Conservation (phyloP, 768 basidiomycete genomes). For the Lentinus brumalis region DNA sequence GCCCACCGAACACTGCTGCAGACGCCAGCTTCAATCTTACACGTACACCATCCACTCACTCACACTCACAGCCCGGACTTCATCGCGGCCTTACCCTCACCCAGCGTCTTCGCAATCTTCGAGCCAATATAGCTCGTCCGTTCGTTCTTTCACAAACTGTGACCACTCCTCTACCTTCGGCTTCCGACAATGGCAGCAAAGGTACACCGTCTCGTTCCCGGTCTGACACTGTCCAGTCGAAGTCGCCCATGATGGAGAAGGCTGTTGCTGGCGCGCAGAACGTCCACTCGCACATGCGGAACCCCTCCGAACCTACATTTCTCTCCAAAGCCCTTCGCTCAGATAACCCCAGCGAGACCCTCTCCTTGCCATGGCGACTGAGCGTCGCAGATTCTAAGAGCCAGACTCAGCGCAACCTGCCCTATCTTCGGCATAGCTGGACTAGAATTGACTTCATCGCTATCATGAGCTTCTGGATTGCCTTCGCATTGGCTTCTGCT, state of each 20-base stretch:
- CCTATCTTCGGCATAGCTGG: constrained; percentile 93
- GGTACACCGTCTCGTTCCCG: constrained; percentile 16
- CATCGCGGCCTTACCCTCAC: constrained; percentile 48
- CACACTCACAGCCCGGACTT: constrained; percentile 26
- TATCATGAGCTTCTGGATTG: constrained; percentile 84
- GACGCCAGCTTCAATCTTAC: constrained; percentile 12
- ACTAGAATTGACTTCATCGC: constrained; percentile 88
- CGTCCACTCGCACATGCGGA: constrained; percentile 43
- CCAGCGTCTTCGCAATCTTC: constrained; percentile 47
- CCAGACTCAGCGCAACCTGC: constrained; percentile 68
- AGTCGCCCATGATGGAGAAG: constrained; percentile 38
- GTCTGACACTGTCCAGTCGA: constrained; percentile 33
- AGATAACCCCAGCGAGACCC: constrained; percentile 46
- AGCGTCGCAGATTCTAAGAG: constrained; percentile 56
- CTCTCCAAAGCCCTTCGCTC: constrained; percentile 51
- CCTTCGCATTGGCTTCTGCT: constrained; percentile 67
- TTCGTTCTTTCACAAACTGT: constrained; percentile 47
- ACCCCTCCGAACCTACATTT: constrained; percentile 51
- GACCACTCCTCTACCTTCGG: constrained; percentile 8
- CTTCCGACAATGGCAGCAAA: constrained; percentile 6
- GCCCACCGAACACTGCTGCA: constrained; percentile 24
- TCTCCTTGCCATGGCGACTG: constrained; percentile 61
- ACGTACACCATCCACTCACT: constrained; percentile 17
- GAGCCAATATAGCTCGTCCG: constrained; percentile 51
- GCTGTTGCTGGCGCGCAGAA: constrained; percentile 34